Base-by-base conservation (phyloP, 1,139 yeast species). In the Taphrina deformans region DNA sequence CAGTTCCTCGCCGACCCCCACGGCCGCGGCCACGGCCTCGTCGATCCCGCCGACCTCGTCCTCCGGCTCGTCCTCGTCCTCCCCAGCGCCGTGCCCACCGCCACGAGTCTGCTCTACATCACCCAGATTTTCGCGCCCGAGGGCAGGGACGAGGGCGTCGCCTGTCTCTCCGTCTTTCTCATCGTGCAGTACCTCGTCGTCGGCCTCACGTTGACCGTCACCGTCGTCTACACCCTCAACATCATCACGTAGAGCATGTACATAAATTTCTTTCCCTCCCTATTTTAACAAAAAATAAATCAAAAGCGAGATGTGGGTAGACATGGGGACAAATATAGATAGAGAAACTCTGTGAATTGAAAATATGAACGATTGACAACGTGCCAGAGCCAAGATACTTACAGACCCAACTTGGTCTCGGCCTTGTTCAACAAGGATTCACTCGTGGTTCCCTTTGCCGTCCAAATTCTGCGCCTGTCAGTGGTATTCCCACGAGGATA, bases 11-110 rank as follows among this genome's bases (percentile, higher is more conserved):
- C 79, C 24, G 72, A 72, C 24, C 26, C 23, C 18, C n/a, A n/a
- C n/a, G n/a, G n/a, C n/a, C n/a, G n/a, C n/a, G 40, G 26, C 21
- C 12, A 16, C 18, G 48, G 48, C 10, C 41, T 59, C 21, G 35
- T 59, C 18, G 50, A 48, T 40, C 56, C 63, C 12, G 76, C 81
- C 46, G 83, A 83, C 0, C 80, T 86, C 81, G 76, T 85, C 21
- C 77, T 85, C 1, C 76, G 82, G 26, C 88, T 92, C 71, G 87
- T 91, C 16, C 82, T 89, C 72, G 87, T 88, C 21, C 79, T 91
- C 56, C 85, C 87, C 23, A 87, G 85, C 74, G 91, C 95, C 0
- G 80, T 89, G 67, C 97, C 97, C 0, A 86, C 88, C 68, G 96
- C 97, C 0, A 91, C 97, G 0, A 83, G 91, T 0, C 83, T 89